These are phyloP conservation scores for Lactifluus hygrophoroides DNA, from an alignment of 768 basidiomycete species.

Conservation along the genomic window DNA sequence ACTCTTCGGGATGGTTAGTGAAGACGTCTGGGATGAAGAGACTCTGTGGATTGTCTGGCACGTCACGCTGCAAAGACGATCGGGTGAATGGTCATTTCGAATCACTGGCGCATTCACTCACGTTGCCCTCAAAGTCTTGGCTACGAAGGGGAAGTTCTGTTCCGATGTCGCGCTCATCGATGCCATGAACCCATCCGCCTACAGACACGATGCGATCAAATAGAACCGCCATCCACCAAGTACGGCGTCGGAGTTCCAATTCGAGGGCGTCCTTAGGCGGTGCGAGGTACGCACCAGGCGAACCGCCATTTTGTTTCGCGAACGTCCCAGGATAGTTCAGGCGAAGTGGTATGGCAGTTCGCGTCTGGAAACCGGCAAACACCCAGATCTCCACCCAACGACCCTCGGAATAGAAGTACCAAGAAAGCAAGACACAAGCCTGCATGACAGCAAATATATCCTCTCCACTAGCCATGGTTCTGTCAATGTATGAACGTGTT, in stretches of 20 bases:
- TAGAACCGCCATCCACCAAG: constrained; percentile 88
- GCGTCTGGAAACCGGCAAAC: constrained; percentile 77
- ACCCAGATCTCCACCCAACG: constrained; percentile 91
- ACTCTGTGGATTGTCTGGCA: constrained; percentile 72
- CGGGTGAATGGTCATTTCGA: constrained; percentile 8
- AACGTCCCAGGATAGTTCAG: constrained; percentile 84
- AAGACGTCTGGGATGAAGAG: constrained; percentile 56
- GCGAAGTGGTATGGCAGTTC: constrained; percentile 73
- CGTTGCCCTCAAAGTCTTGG: constrained; percentile 70
- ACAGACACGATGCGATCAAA: constrained; percentile 67
- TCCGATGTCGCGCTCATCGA: constrained; percentile 77
- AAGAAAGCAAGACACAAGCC: constrained; percentile 76
- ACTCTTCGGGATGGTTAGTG: constrained; percentile 60
- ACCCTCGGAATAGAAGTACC: constrained; percentile 89
- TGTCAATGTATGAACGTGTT: constrained; percentile 81
- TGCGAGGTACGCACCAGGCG: constrained; percentile 72
- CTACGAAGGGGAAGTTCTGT: constrained; percentile 74
- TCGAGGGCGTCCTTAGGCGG: constrained; percentile 71
- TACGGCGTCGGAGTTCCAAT: constrained; percentile 67
- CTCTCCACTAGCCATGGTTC: constrained; percentile 82
- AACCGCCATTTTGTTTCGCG: constrained; percentile 52
- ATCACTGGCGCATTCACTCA: constrained; percentile 27
- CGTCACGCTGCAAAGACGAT: constrained; percentile 35
- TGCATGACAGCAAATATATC: constrained; percentile 84
- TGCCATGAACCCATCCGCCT: constrained; percentile 80